Conservation (phyloP, 169 alveolate species). For the Plasmodium cynomolgi region DNA sequence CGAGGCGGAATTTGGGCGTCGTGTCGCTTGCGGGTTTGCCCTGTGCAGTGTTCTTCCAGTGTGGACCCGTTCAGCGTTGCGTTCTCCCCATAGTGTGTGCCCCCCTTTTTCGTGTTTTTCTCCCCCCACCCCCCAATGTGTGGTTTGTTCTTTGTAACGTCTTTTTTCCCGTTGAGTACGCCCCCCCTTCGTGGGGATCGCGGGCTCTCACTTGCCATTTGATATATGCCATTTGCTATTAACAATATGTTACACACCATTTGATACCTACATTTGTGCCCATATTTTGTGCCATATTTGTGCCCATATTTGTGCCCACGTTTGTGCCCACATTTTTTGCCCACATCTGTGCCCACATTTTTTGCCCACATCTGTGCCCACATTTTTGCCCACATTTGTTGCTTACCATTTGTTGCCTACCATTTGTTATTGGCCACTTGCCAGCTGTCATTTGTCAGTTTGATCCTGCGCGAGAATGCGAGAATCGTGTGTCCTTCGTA, state of each 20-base stretch:
- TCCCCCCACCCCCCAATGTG: neutral
- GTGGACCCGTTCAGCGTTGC: too few relatives aligned
- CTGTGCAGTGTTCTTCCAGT: neutral
- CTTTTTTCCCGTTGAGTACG: neutral
- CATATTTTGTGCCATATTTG: neutral
- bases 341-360: neutral
- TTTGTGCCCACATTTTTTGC: too few relatives aligned
- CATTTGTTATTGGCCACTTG: slow-evolving; percentile 1
- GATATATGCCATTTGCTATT: neutral
- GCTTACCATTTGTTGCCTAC: neutral
- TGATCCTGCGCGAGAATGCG: neutral
- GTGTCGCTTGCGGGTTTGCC: neutral
- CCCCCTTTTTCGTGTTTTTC: neutral
- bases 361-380: neutral
- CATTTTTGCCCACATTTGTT: neutral
- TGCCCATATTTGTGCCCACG: neutral
- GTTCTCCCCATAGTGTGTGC: too few relatives aligned
- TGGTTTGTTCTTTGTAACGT: neutral
- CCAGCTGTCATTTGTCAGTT: neutral
- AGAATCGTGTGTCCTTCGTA: neutral
- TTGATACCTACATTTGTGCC: neutral
- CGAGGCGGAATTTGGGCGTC: neutral
- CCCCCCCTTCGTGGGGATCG: neutral
- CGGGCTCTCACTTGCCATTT: neutral
- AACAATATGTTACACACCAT: neutral